phyloP scores from a whole-genome alignment of 139 green algal species.

The Micractinium sp. region DNA sequence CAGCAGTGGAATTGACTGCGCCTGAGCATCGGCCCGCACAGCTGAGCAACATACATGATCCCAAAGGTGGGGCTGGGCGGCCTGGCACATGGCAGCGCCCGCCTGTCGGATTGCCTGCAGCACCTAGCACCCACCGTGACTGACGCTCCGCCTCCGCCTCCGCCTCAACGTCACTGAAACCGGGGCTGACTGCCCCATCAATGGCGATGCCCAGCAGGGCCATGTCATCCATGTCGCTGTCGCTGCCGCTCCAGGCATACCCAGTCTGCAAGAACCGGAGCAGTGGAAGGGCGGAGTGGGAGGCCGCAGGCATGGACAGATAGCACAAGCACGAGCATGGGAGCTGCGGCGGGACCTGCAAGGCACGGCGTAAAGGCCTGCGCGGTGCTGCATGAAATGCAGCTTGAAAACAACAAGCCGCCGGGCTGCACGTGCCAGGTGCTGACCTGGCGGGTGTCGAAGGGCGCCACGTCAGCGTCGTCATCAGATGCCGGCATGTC shows the following conservation, averaged over 20 bases:
- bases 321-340: not conserved
- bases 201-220: slow-evolving; percentile 12
- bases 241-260: slow-evolving; percentile 23
- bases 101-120: too few species aligned
- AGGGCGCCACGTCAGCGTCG: not conserved
- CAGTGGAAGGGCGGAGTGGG: not conserved
- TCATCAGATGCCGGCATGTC: not conserved
- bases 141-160: slow-evolving; percentile 16
- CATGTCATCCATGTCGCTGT: not conserved
- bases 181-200: slow-evolving; percentile 19
- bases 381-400: not conserved
- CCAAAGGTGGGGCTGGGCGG: too few species aligned
- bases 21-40: too few species aligned
- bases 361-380: not conserved
- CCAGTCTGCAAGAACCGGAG: not conserved
- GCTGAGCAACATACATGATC: too few species aligned
- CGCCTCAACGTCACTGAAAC: not conserved
- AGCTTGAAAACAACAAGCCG: not conserved
- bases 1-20: not conserved
- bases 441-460: not conserved
- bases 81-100: too few species aligned
- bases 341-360: not conserved
- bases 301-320: not conserved
- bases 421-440: not conserved
- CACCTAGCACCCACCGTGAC: not conserved